Conservation (phyloP, 805 yeast genomes). For the Starmerella asiatica region DNA sequence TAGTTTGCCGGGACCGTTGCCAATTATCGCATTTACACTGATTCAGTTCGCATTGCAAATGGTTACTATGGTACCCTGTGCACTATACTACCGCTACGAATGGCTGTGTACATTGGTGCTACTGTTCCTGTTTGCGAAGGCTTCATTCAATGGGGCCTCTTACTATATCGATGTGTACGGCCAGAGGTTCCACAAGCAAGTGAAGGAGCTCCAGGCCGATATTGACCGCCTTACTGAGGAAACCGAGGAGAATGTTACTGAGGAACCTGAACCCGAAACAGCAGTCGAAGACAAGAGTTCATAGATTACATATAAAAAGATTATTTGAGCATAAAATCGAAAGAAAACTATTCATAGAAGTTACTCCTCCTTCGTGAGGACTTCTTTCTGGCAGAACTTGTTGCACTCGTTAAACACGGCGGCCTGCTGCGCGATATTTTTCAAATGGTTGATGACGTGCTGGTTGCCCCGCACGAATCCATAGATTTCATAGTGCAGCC, state of each 20-base stretch:
- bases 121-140: conserved; percentile 57
- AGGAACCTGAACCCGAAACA: not conserved
- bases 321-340: no score
- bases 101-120: conserved; percentile 55
- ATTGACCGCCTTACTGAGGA: conserved; percentile 44
- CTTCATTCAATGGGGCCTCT: conserved; percentile 88
- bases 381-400: conserved; percentile 42
- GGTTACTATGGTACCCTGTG: conserved; percentile 75
- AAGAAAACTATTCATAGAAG: no score
- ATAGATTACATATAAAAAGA: not conserved
- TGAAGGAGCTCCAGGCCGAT: conserved; percentile 53
- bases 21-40: conserved; percentile 72
- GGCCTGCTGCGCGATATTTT: conserved; percentile 70
- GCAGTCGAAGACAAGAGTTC: not conserved
- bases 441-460: conserved; percentile 53
- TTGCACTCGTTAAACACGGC: conserved; percentile 61
- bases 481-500: conserved; percentile 67
- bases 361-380: not conserved
- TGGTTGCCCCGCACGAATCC: conserved; percentile 72
- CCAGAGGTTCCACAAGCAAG: conserved; percentile 75
- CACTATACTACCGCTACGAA: conserved; percentile 69
- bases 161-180: conserved; percentile 89
- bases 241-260: not conserved
- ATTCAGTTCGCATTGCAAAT: conserved; percentile 82
- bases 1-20: conserved; percentile 67